Base-by-base conservation (phyloP, 2,329 filamentous ascomycete genomes). In the Fusarium sp. region DNA sequence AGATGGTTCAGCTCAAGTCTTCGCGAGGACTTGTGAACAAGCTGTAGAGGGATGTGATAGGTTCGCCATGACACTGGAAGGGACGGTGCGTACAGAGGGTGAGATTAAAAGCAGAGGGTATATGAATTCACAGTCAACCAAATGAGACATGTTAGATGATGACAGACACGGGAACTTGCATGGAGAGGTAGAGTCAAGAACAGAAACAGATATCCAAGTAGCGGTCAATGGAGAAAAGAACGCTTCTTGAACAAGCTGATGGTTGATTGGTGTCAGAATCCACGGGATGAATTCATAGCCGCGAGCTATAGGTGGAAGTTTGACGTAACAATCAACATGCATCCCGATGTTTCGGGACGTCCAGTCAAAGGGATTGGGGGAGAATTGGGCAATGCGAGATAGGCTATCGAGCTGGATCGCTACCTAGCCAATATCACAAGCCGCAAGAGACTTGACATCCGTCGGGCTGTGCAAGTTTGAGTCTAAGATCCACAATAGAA, bases 1-100 rank as follows among this genome's bases (percentile, higher is more conserved):
- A 90, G 80, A 84, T 90, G 69, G 75, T 83, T 57, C 84, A 84
- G 78, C 83, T 91, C 64, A 85, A 87, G 77, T 82, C 83, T 61
- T 87, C 89, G 77, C 81, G 84, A 70, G 77, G 80, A 65, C 75
- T 82, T 30, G 75, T 79, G 69, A 83, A 83, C 74, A 81, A 81
- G 71, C 77, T 82, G 71, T 82, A 78, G 61, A 53, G 55, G 35
- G n/a, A 45, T 18, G 32, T 62, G 66, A 48, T 51, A 57, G n/a
- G 63, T 66, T 67, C 59, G 63, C 35, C 10, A 63, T 48, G 41
- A 65, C 50, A 65, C 24, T 58, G 61, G 15, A 22, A 32, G 36
- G 26, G 50, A 57, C 42, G 70, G 67, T 63, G 70, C 47, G 57
- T 36, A 59, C 38, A 42, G 59, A 57, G 66, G 69, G 66, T 50